Evolutionary conservation across 2,329 filamentous ascomycete genomes (phyloP).

Genomic region (Penicillium palitans): DNA sequence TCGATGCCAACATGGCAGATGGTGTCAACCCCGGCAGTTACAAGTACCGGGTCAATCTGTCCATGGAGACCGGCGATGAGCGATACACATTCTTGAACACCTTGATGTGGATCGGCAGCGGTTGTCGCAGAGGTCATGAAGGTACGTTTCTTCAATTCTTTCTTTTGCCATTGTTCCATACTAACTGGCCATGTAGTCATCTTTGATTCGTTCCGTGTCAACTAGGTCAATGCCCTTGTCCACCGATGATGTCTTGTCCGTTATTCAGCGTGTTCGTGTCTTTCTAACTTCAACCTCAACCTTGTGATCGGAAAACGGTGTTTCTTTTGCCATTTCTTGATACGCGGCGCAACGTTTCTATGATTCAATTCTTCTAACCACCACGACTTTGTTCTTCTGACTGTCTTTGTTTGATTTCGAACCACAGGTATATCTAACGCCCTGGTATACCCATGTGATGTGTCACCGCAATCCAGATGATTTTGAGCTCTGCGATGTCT

Average conservation of each 20-base stretch:
- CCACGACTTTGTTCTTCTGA: conserved; percentile 3
- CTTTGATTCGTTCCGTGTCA: conserved; percentile 41
- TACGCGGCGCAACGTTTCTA: conserved; percentile 14
- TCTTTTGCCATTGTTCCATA: neutral
- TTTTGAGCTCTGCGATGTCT: neutral
- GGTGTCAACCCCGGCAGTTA: conserved; percentile 51
- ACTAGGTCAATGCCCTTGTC: conserved; percentile 23
- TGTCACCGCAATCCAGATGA: neutral
- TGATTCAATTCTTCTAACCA: conserved; percentile 7
- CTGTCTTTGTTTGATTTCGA: conserved; percentile 7
- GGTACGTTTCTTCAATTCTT: conserved; percentile 30
- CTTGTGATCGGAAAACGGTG: conserved; percentile 26
- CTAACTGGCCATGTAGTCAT: conserved; percentile 30
- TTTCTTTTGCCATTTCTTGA: conserved; percentile 18
- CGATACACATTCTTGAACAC: conserved; percentile 52
- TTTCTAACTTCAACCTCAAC: conserved; percentile 6
- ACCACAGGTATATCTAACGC: neutral
- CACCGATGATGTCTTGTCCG: conserved; percentile 13
- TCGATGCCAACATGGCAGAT: conserved; percentile 47
- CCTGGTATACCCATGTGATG: neutral
- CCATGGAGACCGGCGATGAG: conserved; percentile 53
- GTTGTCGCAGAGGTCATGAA: conserved; percentile 49
- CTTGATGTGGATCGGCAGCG: conserved; percentile 53
- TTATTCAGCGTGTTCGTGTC: conserved; percentile 26
- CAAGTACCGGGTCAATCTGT: conserved; percentile 50